Conservation (phyloP, 768 basidiomycete genomes). For the Pseudohyphozyma bogoriensis region DNA sequence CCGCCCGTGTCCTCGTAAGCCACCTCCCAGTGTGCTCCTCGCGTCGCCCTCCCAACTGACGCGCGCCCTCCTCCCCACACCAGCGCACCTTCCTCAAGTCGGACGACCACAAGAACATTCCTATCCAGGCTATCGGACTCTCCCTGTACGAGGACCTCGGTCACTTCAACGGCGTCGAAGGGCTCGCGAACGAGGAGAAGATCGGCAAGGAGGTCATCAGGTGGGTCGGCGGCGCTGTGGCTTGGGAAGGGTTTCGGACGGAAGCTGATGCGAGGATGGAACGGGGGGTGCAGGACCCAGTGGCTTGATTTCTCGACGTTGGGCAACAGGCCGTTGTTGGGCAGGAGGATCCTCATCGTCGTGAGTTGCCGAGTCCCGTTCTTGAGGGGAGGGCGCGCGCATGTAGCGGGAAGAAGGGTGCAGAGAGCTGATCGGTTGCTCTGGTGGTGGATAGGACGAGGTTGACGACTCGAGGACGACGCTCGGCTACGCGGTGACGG, state of each 20-base stretch:
- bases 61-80: not conserved
- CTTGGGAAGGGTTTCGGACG: not conserved
- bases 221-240: too few species aligned
- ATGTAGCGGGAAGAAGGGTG: not conserved
- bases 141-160: constrained; percentile 81
- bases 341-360: constrained; percentile 70
- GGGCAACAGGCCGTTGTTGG: constrained; percentile 54
- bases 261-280: not conserved
- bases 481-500: constrained; percentile 72
- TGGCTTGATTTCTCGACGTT: constrained; percentile 57
- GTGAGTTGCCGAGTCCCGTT: too few species aligned
- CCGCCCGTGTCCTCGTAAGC: constrained; percentile 4
- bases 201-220: constrained; percentile 67
- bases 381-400: not conserved
- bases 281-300: too few species aligned
- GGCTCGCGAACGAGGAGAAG: constrained; percentile 28
- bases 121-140: constrained; percentile 66
- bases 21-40: not conserved
- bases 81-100: constrained; percentile 38
- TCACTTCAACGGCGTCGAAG: constrained; percentile 15
- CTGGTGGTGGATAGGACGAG: constrained; percentile 34
- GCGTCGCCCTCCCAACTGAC: not conserved
- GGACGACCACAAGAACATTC: constrained; percentile 50
- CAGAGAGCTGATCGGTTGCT: not conserved
- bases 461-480: constrained; percentile 41